Conservation (phyloP, 2,329 filamentous ascomycete species). For the Xylariales sp. region DNA sequence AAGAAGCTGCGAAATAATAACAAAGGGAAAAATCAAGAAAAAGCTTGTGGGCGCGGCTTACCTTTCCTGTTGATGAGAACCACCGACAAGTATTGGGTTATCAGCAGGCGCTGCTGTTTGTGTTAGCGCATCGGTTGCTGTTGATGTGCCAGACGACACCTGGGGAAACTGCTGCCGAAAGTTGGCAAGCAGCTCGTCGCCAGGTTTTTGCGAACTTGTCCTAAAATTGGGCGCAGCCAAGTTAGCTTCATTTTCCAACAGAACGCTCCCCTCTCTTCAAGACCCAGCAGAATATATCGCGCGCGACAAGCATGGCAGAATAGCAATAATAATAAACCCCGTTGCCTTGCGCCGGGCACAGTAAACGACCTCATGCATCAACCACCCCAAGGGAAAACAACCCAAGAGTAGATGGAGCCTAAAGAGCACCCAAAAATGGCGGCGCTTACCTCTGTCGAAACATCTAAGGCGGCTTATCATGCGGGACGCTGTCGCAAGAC, state of each 20-base stretch:
- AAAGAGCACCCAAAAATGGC: too few relatives aligned
- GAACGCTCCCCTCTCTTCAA: too few relatives aligned
- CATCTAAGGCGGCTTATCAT: slow-evolving; percentile 17
- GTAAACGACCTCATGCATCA: too few relatives aligned
- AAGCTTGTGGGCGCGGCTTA: too few relatives aligned
- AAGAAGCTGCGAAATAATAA: slow-evolving; percentile 4
- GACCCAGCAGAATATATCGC: too few relatives aligned
- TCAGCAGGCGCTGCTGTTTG: slow-evolving; percentile 28
- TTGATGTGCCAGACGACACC: slow-evolving; percentile 48
- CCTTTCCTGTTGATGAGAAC: slow-evolving; percentile 17
- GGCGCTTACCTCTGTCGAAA: slow-evolving; percentile 26
- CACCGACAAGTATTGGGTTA: slow-evolving; percentile 21
- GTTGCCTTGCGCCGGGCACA: too few relatives aligned
- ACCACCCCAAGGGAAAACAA: too few relatives aligned
- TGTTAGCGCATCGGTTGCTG: slow-evolving; percentile 38
- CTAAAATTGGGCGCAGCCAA: slow-evolving; percentile 32
- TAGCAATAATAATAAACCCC: too few relatives aligned
- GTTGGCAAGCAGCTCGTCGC: slow-evolving; percentile 75
- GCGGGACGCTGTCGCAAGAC: slow-evolving; percentile 23
- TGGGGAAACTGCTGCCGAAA: slow-evolving; percentile 84
- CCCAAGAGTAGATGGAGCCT: too few relatives aligned
- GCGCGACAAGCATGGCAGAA: too few relatives aligned
- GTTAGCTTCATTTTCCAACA: slow-evolving; percentile 4
- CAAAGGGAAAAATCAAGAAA: too few relatives aligned
- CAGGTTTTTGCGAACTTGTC: slow-evolving; percentile 79